Percentiles rank a stretch among this genome's conserved stretches.
These are phyloP conservation scores for Zopfia rhizophila DNA, from an alignment of 2,329 filamentous ascomycete genomes.

Conservation along the genomic window DNA sequence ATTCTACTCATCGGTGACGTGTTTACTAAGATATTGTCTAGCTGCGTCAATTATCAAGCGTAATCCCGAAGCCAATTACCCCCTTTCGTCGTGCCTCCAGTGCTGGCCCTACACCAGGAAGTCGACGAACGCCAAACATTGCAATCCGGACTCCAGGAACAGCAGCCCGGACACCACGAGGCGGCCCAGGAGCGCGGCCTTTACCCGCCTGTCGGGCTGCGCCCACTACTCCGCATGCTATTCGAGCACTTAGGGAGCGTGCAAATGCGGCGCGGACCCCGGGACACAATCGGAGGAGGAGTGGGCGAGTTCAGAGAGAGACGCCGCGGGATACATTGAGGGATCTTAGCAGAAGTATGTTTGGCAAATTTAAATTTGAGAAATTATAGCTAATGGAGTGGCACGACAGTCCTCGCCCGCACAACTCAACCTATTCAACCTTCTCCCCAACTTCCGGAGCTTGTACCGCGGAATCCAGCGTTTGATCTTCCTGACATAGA, in stretches of 20 bases:
- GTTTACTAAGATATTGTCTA: slow-evolving; percentile 21
- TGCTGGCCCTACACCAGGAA: slow-evolving; percentile 44
- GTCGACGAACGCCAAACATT: slow-evolving; percentile 41
- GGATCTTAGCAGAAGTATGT: slow-evolving; percentile 62
- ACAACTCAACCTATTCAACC: slow-evolving; percentile 58
- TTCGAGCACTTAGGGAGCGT: slow-evolving; percentile 65
- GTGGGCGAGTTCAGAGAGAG: slow-evolving; percentile 62
- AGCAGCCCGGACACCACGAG: slow-evolving; percentile 44
- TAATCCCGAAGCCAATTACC: slow-evolving; percentile 45
- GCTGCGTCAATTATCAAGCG: slow-evolving; percentile 41
- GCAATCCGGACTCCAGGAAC: slow-evolving; percentile 48
- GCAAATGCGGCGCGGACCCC: slow-evolving; percentile 61
- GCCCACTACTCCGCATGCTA: slow-evolving; percentile 66
- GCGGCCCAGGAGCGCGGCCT: slow-evolving; percentile 44
- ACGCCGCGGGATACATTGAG: slow-evolving; percentile 66
- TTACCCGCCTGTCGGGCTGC: slow-evolving; percentile 49
- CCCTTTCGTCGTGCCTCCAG: slow-evolving; percentile 49
- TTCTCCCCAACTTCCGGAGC: slow-evolving; percentile 55
- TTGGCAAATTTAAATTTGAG: not conserved
- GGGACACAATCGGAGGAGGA: slow-evolving; percentile 59
- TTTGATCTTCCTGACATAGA: slow-evolving; percentile 56
- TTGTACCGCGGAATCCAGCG: slow-evolving; percentile 42
- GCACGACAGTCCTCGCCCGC: slow-evolving; percentile 59
- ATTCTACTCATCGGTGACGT: not conserved
- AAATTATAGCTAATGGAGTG: slow-evolving; percentile 15